Evolutionary conservation across 768 basidiomycete genomes (phyloP).

Genomic region (Collybiopsis luxurians): DNA sequence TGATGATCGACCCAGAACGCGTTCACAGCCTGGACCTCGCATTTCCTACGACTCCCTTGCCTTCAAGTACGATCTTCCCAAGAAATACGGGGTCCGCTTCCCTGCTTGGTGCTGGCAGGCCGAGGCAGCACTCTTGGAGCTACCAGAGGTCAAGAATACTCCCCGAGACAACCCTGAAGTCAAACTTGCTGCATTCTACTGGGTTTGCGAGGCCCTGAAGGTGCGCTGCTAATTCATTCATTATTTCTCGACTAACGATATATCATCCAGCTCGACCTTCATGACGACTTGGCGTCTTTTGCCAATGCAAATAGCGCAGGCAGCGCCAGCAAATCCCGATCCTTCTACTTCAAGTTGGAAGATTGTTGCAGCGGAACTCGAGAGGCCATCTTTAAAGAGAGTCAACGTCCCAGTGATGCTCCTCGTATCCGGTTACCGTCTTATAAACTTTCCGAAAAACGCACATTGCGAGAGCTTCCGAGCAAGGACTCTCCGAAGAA

Average conservation of each 20-base stretch:
- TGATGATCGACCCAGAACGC: neutral
- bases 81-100: neutral
- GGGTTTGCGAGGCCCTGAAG: neutral
- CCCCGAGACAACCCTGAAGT: neutral
- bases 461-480: neutral
- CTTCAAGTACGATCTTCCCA: neutral
- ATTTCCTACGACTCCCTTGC: neutral
- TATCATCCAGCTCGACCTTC: neutral
- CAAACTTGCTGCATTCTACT: slow-evolving; percentile 1
- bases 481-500: slow-evolving; percentile 5
- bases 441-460: neutral
- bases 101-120: neutral
- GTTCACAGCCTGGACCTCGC: neutral
- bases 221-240: neutral
- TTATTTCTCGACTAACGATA: too few relatives aligned
- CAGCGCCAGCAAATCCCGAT: neutral
- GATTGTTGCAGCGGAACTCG: neutral
- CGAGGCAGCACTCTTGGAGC: neutral
- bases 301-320: neutral
- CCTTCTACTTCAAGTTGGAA: neutral
- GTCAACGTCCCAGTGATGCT: neutral
- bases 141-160: neutral
- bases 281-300: neutral
- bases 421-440: neutral
- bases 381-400: neutral